Conservation (phyloP, 768 basidiomycete species). For the Hypholoma fasciculare region DNA sequence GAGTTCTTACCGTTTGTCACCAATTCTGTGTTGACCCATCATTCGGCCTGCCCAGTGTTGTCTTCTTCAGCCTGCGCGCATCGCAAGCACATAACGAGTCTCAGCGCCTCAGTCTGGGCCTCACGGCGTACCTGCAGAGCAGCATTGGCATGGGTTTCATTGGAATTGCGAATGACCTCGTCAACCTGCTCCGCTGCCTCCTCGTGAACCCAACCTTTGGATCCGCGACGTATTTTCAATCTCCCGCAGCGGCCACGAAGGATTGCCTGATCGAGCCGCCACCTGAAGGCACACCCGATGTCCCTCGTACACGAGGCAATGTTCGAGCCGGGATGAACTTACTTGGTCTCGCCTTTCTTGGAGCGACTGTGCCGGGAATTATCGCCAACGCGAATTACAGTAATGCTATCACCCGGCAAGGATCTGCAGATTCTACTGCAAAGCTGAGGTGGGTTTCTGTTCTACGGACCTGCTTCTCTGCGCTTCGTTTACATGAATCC, state of each 20-base stretch:
- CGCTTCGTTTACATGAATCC: background rate
- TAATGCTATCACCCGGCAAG: background rate
- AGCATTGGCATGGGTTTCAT: conserved; percentile 34
- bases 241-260: conserved; percentile 25
- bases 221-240: conserved; percentile 26
- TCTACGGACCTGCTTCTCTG: no score
- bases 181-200: conserved; percentile 35
- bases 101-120: conserved; percentile 19
- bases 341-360: background rate
- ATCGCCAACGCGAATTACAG: conserved; percentile 1
- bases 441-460: background rate
- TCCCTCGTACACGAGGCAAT: background rate
- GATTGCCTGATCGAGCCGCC: conserved; percentile 21
- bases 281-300: conserved; percentile 20
- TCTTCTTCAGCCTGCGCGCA: conserved; percentile 33
- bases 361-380: conserved; percentile 1
- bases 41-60: conserved; percentile 15
- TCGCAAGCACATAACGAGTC: conserved; percentile 19
- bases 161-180: conserved; percentile 32
- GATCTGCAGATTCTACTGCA: background rate
- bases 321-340: background rate
- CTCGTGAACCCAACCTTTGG: conserved; percentile 41
- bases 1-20: background rate
- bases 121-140: conserved; percentile 29
- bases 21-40: background rate